Base-by-base conservation (phyloP, 2,329 filamentous ascomycete genomes). In the Byssothecium circinans region DNA sequence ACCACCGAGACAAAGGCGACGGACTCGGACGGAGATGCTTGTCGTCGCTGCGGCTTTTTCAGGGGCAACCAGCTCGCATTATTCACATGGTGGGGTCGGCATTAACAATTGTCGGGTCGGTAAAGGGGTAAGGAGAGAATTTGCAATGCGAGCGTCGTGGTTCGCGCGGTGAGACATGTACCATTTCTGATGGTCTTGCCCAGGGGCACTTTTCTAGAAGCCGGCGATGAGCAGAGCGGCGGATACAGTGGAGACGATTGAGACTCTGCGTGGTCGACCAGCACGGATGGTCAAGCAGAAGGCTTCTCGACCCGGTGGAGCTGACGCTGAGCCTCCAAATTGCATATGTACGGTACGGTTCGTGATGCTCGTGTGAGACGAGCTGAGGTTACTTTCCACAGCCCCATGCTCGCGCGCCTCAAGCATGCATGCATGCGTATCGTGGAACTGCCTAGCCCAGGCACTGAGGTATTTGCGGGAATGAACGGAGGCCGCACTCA, bases 331-430 rank as follows among this genome's bases (percentile, higher is more conserved):
- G 23, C 23, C 6, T 10, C 23, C 6, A 25, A 25, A 25, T 6
- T 5, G 23, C 23, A 25, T 5, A 25, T 25, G 23, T 25, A 10
- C 10, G 23, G 6, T 25, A 39, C 29, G 29, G 29, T 32, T 32
- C 10, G 14, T 5, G 34, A 35, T 49, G 43, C 25, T 54, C 46
- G 49, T 52, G 52, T 50, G 52, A 52, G 45, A 42, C 29, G 38
- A 19, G 15, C 10, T 8, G 11, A 3, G 15, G 30, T 33, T 8
- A 15, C 17, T 27, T 22, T 23, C 14, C 29, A 43, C n/a, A 15
- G 41, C 45, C 49, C 49, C 49, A 52, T 45, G 49, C 44, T 35
- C n/a, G 15, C 17, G 32, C 42, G 23, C 23, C 23, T 25, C 10
- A 10, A 5, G 10, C 23, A 6, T 25, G 23, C 27, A 27, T 45